Evolutionary conservation across 2,329 filamentous ascomycete species (phyloP), one percentile per base, ranked within the genome.

Genomic region (Biscogniauxia sp.): DNA sequence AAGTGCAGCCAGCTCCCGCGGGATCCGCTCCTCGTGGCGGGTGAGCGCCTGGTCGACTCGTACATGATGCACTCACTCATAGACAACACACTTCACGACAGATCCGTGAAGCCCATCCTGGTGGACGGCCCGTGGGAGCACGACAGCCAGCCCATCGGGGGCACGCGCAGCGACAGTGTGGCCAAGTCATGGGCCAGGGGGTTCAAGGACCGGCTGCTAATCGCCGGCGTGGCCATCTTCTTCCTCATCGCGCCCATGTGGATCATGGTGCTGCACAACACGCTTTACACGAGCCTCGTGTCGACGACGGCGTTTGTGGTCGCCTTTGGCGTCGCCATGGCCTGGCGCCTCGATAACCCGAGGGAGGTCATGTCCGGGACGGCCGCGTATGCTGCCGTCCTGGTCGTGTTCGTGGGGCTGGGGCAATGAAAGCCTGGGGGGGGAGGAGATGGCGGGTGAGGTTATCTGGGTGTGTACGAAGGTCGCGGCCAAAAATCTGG

Each of bases 161-260:
- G 57, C 8, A 63, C 60, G 17, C 60, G 62, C 50, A 32, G 26
- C 3, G 55, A 20, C 5, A 61, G 61, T 20, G 26, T 58, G 41
- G 51, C 49, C 4, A 51, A 49, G 13, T 15, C 57, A 6, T 55
- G 32, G 52, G 41, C 52, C 9, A 41, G 32, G 5, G 41, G 26
- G 4, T 59, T 62, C 49, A 55, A 51, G 37, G 11, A 60, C 13
- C 55, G 61, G n/a, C 19, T 66, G 6, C n/a, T 41, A 2, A 56
- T 58, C 4, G 59, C 59, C 3, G 52, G 57, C 5, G 23, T 60
- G 51, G 68, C 54, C 20, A 64, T 60, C 5, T 25, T 50, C 8
- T 66, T 70, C 51, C 61, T 68, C 9, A 62, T 68, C 9, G 63
- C 56, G 13, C 67, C 64, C 1, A 69, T 70, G 68, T 68, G 64